Base-by-base conservation (phyloP, 345 rosid genomes). In the Raphanus sativus region DNA sequence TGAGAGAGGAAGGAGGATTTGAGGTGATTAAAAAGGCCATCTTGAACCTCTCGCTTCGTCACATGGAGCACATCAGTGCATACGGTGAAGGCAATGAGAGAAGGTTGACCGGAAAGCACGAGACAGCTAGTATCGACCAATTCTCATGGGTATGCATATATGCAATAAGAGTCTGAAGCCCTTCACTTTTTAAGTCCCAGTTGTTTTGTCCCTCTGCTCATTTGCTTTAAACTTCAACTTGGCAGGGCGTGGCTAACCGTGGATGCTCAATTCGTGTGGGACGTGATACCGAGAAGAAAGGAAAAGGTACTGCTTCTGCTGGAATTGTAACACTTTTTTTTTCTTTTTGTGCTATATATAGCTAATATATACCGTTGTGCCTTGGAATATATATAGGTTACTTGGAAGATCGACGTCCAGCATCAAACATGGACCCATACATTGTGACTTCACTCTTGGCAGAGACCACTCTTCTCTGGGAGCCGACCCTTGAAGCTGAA, bases 61-160 rank as follows among this genome's bases (percentile, higher is more conserved):
- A 92, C 76, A 76, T 67, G 76, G 98, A 88, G 5, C 99, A 95
- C 78, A 95, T 95, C 3, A 89, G 90, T 68, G 97, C 98, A 3
- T 95, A 92, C 12, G 99, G 98, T 77, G 99, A 95, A 89, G 99
- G 99, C 63, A 95, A 95, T 55, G 99, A 95, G 85, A 91, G 98
- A 84, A 89, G 97, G 83, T 76, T 95, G 82, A 95, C 98, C 0
- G 98, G 99, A 80, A 92, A 91, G 87, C 99, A 95, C 25, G 98
- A 95, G 84, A 95, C 99, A 45, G 98, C 99, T 77, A 91, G 81
- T 87, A 95, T 95, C 4, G 42, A 91, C 85, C 75, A 87, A 25
- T 95, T 95, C 86, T 91, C 99, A 67, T 95, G 99, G 99, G 99
- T 95, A 75, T 61, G 55, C 55, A 38, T 16, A 2, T 5, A 71